phyloP scores from a whole-genome alignment of 1,139 yeast genomes.

The Barnettozyma hawaiiensis region DNA sequence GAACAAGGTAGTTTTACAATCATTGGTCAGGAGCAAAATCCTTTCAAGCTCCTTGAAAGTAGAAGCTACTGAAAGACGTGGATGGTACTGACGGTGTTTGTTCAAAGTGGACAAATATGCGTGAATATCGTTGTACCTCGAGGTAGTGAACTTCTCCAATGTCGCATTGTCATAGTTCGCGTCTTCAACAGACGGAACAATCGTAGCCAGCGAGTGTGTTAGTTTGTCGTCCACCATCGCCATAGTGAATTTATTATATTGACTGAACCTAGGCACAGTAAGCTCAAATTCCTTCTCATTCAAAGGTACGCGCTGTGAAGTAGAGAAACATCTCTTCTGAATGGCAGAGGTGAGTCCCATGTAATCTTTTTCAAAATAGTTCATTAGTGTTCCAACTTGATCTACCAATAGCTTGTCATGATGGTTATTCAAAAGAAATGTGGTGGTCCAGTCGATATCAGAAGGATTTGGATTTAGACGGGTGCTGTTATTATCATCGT shows the following conservation, averaged over 20 bases:
- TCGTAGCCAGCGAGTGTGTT: neutral
- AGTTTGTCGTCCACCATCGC: neutral
- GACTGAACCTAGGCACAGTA: neutral
- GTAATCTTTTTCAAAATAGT: neutral
- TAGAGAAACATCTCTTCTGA: neutral
- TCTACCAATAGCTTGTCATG: neutral
- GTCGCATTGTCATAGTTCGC: neutral
- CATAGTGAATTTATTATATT: neutral
- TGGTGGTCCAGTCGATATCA: neutral
- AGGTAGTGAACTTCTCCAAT: slow-evolving; percentile 10
- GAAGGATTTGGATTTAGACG: neutral
- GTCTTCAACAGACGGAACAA: slow-evolving; percentile 1
- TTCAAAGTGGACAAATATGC: slow-evolving; percentile 8
- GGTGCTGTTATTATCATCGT: no score
- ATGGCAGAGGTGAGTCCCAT: neutral
- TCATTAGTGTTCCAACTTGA: neutral
- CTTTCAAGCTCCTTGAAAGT: slow-evolving; percentile 8
- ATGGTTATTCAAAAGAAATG: neutral
- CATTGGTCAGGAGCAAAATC: slow-evolving; percentile 17
- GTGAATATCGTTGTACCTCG: slow-evolving; percentile 5
- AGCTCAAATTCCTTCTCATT: neutral
- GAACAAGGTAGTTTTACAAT: slow-evolving; percentile 3
- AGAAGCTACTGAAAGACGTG: slow-evolving; percentile 7
- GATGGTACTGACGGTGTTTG: slow-evolving; percentile 8
- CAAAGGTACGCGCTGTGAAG: neutral